Percentiles rank a stretch among this genome's conserved stretches.
These are phyloP conservation scores for Acer negundo DNA, from an alignment of 345 rosid species.

Conservation along the genomic window DNA sequence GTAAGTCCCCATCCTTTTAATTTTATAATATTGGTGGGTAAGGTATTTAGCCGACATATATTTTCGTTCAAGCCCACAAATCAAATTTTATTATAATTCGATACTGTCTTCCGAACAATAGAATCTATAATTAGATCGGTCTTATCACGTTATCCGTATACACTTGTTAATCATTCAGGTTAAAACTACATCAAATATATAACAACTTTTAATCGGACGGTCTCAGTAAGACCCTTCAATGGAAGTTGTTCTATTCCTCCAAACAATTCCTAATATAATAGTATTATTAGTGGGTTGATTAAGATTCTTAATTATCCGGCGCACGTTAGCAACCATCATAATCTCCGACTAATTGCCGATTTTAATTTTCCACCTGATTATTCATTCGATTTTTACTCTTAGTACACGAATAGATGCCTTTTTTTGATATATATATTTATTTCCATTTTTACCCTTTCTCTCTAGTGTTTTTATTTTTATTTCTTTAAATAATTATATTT, in stretches of 20 bases:
- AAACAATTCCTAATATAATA: background rate
- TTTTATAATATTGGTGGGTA: slow-evolving; percentile 29
- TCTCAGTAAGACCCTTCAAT: background rate
- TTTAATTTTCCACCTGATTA: background rate
- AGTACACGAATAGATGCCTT: slow-evolving; percentile 6
- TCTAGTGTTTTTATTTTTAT: background rate
- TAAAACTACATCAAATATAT: no score
- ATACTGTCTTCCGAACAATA: background rate
- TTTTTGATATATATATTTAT: no score
- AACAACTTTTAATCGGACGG: background rate
- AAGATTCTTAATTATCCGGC: slow-evolving; percentile 22
- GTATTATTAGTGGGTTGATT: background rate
- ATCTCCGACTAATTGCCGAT: slow-evolving; percentile 20
- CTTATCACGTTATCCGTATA: background rate
- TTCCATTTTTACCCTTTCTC: slow-evolving; percentile 17
- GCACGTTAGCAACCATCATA: slow-evolving; percentile 15
- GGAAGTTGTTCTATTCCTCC: slow-evolving; percentile 1
- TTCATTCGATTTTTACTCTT: background rate
- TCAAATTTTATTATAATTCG: background rate
- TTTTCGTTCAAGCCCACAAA: slow-evolving; percentile 27
- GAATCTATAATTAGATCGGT: background rate
- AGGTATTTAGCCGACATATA: slow-evolving; percentile 45
- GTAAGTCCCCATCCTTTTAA: slow-evolving; percentile 3
- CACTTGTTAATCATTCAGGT: background rate
- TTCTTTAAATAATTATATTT: background rate